phyloP scores from a whole-genome alignment of 257 asterid species.

The Marsdenia floribunda region DNA sequence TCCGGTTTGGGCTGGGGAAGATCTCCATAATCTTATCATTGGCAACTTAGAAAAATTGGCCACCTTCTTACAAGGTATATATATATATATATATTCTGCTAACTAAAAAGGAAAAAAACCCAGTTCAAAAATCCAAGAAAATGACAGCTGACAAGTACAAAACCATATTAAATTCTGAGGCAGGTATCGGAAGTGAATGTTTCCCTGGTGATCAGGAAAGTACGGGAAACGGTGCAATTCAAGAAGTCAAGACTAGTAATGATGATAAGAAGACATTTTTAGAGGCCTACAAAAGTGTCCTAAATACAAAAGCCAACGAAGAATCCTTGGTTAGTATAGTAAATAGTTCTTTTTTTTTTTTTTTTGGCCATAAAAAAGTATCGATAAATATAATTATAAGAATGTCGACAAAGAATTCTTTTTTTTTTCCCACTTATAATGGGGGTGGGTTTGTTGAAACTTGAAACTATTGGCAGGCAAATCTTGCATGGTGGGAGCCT shows the following conservation, averaged over 20 bases:
- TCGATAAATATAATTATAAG: too few relatives aligned
- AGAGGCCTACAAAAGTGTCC: slow-evolving; percentile 40
- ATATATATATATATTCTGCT: too few relatives aligned
- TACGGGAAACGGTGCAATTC: neutral
- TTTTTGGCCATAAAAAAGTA: too few relatives aligned
- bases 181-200: slow-evolving; percentile 47
- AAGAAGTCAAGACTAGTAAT: slow-evolving; percentile 3
- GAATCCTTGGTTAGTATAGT: slow-evolving; percentile 53
- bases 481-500: slow-evolving; percentile 89
- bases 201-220: slow-evolving; percentile 19
- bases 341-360: neutral
- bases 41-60: slow-evolving; percentile 52
- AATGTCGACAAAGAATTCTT: neutral
- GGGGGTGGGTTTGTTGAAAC: too few relatives aligned
- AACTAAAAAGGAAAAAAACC: too few relatives aligned
- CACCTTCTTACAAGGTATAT: slow-evolving; percentile 48
- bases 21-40: slow-evolving; percentile 47
- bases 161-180: neutral
- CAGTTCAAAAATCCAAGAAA: too few relatives aligned
- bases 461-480: slow-evolving; percentile 42
- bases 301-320: slow-evolving; percentile 54
- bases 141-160: too few relatives aligned
- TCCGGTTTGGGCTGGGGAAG: slow-evolving; percentile 94
- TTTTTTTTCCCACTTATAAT: neutral
- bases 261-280: slow-evolving; percentile 27